Evolutionary conservation across 805 yeast genomes (phyloP).

Genomic region (Priceomyces carsonii): DNA sequence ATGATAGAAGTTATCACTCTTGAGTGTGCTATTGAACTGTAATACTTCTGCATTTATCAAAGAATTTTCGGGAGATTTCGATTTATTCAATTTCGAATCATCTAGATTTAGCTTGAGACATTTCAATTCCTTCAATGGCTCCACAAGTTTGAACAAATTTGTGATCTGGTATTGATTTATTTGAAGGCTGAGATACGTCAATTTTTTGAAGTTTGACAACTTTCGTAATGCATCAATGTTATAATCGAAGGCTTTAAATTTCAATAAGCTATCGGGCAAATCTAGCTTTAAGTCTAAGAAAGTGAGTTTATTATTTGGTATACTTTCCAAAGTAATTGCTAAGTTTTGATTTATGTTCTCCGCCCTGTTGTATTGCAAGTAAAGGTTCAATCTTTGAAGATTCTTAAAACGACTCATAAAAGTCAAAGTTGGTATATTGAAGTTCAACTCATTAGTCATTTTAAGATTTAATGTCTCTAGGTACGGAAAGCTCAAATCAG

Average conservation of each 20-base stretch:
- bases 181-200: conserved; percentile 11
- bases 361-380: conserved; percentile 7
- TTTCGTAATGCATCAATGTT: conserved; percentile 1
- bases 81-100: not conserved
- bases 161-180: conserved; percentile 9
- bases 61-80: conserved; percentile 3
- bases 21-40: conserved; percentile 8
- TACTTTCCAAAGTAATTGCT: conserved; percentile 2
- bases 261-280: conserved; percentile 4
- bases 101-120: conserved; percentile 7
- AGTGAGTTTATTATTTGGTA: conserved; percentile 7
- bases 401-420: conserved; percentile 6
- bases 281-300: conserved; percentile 9
- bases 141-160: conserved; percentile 6
- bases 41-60: conserved; percentile 11
- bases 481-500: conserved; percentile 7
- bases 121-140: conserved; percentile 3
- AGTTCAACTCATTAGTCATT: conserved; percentile 14
- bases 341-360: conserved; percentile 9
- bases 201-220: conserved; percentile 4
- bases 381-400: conserved; percentile 7
- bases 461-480: conserved; percentile 9
- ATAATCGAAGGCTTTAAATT: conserved; percentile 4
- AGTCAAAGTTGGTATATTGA: conserved; percentile 8
- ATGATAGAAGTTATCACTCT: conserved; percentile 1